These are phyloP conservation scores for Cochlearia excelsa DNA, from an alignment of 345 rosid species.

Conservation along the genomic window DNA sequence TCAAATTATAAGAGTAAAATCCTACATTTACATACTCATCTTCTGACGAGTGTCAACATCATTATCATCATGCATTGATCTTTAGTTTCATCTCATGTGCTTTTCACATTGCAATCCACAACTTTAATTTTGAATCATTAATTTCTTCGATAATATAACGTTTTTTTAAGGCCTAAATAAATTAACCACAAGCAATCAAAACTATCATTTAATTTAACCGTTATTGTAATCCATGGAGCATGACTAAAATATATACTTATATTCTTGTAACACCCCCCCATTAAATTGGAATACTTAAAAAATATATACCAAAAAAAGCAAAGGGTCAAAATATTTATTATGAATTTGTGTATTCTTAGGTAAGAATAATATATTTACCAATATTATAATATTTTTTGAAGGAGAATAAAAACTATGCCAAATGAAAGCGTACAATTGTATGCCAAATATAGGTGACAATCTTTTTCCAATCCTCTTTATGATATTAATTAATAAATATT, in stretches of 20 bases:
- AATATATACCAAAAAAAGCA: constrained; percentile 18
- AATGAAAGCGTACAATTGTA: constrained; percentile 32
- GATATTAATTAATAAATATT: neutral
- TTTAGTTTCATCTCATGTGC: too few relatives aligned
- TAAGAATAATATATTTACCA: constrained; percentile 27
- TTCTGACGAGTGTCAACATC: constrained; percentile 30
- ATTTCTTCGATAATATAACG: too few relatives aligned
- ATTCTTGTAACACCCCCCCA: constrained; percentile 31
- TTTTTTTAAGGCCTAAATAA: neutral
- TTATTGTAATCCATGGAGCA: constrained; percentile 25
- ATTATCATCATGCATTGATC: constrained; percentile 28
- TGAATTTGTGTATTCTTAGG: neutral
- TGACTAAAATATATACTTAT: constrained; percentile 29
- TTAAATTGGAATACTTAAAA: too few relatives aligned
- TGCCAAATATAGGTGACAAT: constrained; percentile 37
- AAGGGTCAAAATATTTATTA: neutral
- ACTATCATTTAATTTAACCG: neutral
- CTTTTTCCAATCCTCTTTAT: constrained; percentile 20
- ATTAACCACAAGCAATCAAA: constrained; percentile 5
- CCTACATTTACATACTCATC: constrained; percentile 12
- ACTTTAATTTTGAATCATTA: too few relatives aligned
- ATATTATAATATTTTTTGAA: constrained; percentile 21
- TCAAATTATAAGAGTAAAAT: neutral
- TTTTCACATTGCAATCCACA: too few relatives aligned
- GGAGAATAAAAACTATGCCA: constrained; percentile 22